These are phyloP conservation scores for Curvularia sp. DNA, from an alignment of 2,329 filamentous ascomycete genomes.

Conservation along the genomic window DNA sequence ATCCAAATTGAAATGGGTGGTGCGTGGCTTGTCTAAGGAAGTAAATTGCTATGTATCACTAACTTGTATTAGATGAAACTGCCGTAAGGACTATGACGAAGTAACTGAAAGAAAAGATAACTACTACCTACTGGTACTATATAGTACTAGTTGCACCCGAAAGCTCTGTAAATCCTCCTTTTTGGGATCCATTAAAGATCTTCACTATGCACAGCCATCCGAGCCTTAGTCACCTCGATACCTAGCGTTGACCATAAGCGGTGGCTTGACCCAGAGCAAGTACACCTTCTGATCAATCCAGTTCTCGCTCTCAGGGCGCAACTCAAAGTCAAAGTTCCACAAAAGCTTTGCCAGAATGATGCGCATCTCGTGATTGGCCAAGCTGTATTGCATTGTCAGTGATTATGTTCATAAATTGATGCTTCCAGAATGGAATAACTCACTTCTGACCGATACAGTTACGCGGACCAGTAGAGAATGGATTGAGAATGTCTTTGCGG, in stretches of 20 bases:
- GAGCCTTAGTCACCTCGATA: neutral
- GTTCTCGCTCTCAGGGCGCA: slow-evolving; percentile 10
- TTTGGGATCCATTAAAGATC: too few relatives aligned
- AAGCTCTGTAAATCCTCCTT: neutral
- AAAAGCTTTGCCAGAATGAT: slow-evolving; percentile 34
- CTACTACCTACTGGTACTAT: too few relatives aligned
- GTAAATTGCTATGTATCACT: too few relatives aligned
- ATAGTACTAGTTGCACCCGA: too few relatives aligned
- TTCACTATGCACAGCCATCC: neutral
- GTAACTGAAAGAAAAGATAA: too few relatives aligned
- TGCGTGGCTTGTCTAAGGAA: too few relatives aligned
- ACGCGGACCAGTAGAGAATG: slow-evolving; percentile 39
- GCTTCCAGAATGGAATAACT: slow-evolving; percentile 10
- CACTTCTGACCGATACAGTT: slow-evolving; percentile 48
- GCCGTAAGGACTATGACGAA: too few relatives aligned
- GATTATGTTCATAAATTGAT: neutral
- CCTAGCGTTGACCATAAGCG: slow-evolving; percentile 22
- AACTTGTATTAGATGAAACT: too few relatives aligned
- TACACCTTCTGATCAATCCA: slow-evolving; percentile 19
- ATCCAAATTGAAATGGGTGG: too few relatives aligned
- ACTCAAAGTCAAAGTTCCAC: slow-evolving; percentile 37
- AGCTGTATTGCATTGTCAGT: slow-evolving; percentile 9
- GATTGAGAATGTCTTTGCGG: slow-evolving; percentile 28
- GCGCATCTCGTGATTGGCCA: slow-evolving; percentile 46
- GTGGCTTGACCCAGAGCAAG: slow-evolving; percentile 24